Percentiles rank a stretch among this genome's conserved stretches.
Conservation (phyloP, 352 stramenopile species). For the Phytophthora cactorum region DNA sequence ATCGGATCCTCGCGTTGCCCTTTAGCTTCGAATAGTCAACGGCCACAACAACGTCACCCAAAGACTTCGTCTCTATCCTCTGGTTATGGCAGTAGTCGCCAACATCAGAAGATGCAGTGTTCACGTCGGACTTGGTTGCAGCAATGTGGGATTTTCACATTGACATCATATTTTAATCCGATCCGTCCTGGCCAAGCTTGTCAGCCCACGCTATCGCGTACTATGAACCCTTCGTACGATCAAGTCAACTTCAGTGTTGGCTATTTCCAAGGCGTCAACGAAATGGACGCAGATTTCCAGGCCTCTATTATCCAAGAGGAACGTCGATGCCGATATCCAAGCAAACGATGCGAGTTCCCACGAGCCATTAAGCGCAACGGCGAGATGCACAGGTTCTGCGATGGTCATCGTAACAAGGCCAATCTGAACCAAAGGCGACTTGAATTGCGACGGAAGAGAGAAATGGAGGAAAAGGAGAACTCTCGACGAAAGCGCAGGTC, state of each 20-base stretch:
- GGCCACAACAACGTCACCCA: slow-evolving; percentile 24
- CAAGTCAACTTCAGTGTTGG: slow-evolving; percentile 6
- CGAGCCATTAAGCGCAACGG: slow-evolving; percentile 50
- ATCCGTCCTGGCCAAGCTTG: slow-evolving; percentile 10
- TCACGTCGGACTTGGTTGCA: background rate
- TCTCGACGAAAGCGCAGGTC: slow-evolving; percentile 5
- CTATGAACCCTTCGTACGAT: slow-evolving; percentile 14
- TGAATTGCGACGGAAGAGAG: slow-evolving; percentile 40
- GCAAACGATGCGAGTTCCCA: slow-evolving; percentile 44
- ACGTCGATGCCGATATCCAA: slow-evolving; percentile 41
- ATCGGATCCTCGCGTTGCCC: slow-evolving; percentile 1
- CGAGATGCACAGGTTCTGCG: slow-evolving; percentile 53
- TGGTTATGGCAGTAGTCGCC: background rate
- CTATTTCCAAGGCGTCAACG: slow-evolving; percentile 1
- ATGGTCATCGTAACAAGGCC: slow-evolving; percentile 49
- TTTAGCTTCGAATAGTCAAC: slow-evolving; percentile 15
- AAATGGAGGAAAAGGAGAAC: slow-evolving; percentile 10
- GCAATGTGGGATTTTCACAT: background rate
- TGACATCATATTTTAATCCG: slow-evolving; percentile 17
- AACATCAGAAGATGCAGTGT: background rate
- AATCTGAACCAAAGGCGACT: slow-evolving; percentile 63
- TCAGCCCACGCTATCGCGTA: slow-evolving; percentile 1
- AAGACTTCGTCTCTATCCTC: slow-evolving; percentile 4
- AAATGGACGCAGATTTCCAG: slow-evolving; percentile 7
- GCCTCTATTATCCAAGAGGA: slow-evolving; percentile 16